phyloP scores from a whole-genome alignment of 768 basidiomycete genomes.

The Boletus eberwhitei region DNA sequence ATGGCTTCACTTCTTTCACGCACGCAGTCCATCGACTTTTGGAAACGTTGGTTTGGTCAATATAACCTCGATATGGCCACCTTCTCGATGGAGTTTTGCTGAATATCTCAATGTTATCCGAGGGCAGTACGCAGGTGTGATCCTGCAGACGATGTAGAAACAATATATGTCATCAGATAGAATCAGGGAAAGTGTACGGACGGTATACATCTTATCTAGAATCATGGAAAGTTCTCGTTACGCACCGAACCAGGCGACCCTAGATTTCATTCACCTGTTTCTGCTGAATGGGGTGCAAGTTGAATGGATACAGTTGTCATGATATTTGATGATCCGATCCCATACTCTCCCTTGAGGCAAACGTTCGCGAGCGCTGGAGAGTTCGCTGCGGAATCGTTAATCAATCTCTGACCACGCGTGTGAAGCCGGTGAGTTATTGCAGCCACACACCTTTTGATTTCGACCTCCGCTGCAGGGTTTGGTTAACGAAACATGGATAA shows the following conservation, averaged over 20 bases:
- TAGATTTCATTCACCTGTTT: neutral
- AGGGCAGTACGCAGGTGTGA: neutral
- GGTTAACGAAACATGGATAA: neutral
- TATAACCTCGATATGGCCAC: neutral
- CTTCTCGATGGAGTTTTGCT: neutral
- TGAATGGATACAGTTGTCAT: neutral
- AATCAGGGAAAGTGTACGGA: neutral
- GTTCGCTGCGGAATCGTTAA: slow-evolving; percentile 5
- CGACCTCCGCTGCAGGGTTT: neutral
- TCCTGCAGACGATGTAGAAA: neutral
- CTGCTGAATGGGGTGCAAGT: neutral
- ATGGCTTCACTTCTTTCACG: neutral
- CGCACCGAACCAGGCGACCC: neutral
- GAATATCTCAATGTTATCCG: neutral
- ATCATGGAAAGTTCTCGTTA: neutral
- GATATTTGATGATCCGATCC: slow-evolving; percentile 14
- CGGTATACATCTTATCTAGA: neutral
- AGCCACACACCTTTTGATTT: neutral
- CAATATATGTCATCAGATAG: neutral
- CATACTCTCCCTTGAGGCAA: neutral
- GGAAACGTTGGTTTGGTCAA: neutral
- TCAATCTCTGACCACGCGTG: neutral
- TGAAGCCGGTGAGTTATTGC: neutral
- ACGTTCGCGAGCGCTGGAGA: neutral
- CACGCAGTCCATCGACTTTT: neutral